A percentile compares a stretch with the other conserved stretches of the same genome.
phyloP scores from a whole-genome alignment of 2,329 filamentous ascomycete species.

The Byssothecium circinans region DNA sequence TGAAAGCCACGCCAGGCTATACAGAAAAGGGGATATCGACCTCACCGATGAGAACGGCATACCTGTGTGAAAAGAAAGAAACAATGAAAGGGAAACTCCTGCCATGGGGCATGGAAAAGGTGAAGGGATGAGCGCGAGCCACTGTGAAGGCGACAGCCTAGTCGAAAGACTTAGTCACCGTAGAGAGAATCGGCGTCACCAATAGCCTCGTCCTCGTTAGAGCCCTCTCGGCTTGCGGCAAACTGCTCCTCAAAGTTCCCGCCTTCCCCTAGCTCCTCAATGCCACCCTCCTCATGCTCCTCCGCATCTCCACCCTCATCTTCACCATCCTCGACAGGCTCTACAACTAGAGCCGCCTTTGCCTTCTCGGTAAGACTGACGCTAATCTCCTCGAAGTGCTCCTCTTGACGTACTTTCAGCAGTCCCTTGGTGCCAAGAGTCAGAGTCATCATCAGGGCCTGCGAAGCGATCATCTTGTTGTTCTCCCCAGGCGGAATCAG shows the following conservation, averaged over 20 bases:
- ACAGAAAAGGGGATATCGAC: background rate
- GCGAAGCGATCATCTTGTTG: constrained; percentile 64
- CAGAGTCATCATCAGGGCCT: constrained; percentile 46
- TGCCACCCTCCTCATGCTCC: constrained; percentile 2
- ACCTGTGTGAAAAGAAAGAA: background rate
- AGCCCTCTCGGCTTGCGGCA: constrained; percentile 14
- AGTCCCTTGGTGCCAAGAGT: constrained; percentile 59
- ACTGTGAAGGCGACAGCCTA: background rate
- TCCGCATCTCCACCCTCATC: constrained; percentile 5
- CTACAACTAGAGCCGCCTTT: constrained; percentile 17
- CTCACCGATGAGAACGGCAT: background rate
- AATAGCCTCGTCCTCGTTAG: constrained; percentile 6
- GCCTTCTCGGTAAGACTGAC: constrained; percentile 28
- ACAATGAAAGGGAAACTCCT: background rate
- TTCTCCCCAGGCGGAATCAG: constrained; percentile 64
- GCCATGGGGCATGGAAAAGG: background rate
- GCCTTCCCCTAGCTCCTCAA: constrained; percentile 10
- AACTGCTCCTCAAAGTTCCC: constrained; percentile 31
- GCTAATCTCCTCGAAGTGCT: constrained; percentile 46
- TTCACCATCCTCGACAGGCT: constrained; percentile 8
- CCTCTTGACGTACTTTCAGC: constrained; percentile 64
- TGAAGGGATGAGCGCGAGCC: background rate
- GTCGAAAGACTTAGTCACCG: constrained; percentile 15
- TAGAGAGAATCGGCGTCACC: constrained; percentile 26
- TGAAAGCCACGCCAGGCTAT: background rate